Evolutionary conservation across 2,329 filamentous ascomycete species (phyloP), one percentile per base, ranked within the genome.

Genomic region (Aspergillaceae sp.): DNA sequence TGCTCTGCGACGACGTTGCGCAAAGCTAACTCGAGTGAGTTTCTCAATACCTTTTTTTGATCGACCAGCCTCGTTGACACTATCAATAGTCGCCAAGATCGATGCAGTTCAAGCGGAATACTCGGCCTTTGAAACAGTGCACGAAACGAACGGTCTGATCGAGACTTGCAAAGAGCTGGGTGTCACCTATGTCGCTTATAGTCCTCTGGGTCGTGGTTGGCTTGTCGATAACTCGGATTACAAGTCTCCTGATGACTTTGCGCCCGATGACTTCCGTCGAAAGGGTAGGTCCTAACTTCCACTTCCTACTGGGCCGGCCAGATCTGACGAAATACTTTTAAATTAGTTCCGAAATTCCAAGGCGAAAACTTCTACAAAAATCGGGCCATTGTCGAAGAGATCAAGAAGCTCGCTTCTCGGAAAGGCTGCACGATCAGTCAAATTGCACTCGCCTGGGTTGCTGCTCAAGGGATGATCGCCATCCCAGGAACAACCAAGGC

Each of bases 61-160:
- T 9, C 30, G 8, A 32, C 30, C 30, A 32, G 2, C 30, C 6
- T 32, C 30, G 6, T 6, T 9, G 3, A 40, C 26, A 2, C 4
- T 35, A n/a, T 41, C 3, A 11, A 27, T 43, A 74, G 71, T 74
- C 43, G 70, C 70, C 49, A 70, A 69, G 46, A 73, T 74, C 28
- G 69, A 73, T 45, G 71, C 71, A 2, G 43, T 74, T 2, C 71
- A 74, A 46, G 70, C 70, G 1, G 71, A 74, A 45, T 73, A 74
- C 54, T 73, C 64, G 0, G 63, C 68, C 1, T 70, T 71, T 43
- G 68, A 71, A 48, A 70, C 66, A 0, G 4, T 70, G 0, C 69
- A 71, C 37, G 68, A 72, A 48, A 63, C 63, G 45, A 52, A 66
- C 29, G 65, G 62, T 1, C 53, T 74, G 3, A 70, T 74, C 11